A percentile compares a stretch with the other conserved stretches of the same genome.
Evolutionary conservation across 257 asterid genomes (phyloP).

Genomic region (Paulownia fortunei): DNA sequence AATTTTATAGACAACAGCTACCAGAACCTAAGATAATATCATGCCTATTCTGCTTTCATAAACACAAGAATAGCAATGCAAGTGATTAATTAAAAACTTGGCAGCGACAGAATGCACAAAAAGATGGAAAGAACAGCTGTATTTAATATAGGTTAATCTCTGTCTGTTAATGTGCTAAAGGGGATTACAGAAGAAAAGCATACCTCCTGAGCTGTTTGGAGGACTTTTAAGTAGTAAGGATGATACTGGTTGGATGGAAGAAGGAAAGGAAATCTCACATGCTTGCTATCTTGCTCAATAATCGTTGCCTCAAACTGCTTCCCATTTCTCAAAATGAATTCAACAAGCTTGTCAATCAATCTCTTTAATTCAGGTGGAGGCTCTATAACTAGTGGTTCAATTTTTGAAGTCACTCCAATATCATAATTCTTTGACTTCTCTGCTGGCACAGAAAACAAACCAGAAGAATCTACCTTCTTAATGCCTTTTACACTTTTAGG

Average conservation of each 20-base stretch:
- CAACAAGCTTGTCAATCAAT: slow-evolving; percentile 77
- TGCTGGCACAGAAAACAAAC: slow-evolving; percentile 37
- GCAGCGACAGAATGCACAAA: neutral
- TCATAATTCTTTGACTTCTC: slow-evolving; percentile 46
- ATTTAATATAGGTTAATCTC: neutral
- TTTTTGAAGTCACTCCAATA: slow-evolving; percentile 39
- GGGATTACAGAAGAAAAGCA: slow-evolving; percentile 18
- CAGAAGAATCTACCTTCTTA: slow-evolving; percentile 36
- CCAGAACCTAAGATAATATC: neutral
- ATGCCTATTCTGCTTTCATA: neutral
- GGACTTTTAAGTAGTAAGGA: slow-evolving; percentile 73
- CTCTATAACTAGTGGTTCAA: slow-evolving; percentile 58
- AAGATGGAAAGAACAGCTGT: neutral
- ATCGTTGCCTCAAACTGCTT: slow-evolving; percentile 83
- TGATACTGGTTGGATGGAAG: slow-evolving; percentile 79
- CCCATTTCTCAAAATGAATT: slow-evolving; percentile 75
- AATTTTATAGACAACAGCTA: neutral
- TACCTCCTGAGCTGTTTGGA: slow-evolving; percentile 76
- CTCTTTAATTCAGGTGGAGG: slow-evolving; percentile 84
- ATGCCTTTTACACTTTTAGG: slow-evolving; percentile 41
- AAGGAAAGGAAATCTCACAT: slow-evolving; percentile 83
- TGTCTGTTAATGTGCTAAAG: neutral
- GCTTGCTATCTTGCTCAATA: slow-evolving; percentile 76
- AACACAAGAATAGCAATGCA: neutral
- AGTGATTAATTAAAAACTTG: neutral